A percentile compares a stretch with the other conserved stretches of the same genome.
These are phyloP conservation scores for Avena insularis DNA, from an alignment of 176 grass and related monocot genomes.

Conservation along the genomic window DNA sequence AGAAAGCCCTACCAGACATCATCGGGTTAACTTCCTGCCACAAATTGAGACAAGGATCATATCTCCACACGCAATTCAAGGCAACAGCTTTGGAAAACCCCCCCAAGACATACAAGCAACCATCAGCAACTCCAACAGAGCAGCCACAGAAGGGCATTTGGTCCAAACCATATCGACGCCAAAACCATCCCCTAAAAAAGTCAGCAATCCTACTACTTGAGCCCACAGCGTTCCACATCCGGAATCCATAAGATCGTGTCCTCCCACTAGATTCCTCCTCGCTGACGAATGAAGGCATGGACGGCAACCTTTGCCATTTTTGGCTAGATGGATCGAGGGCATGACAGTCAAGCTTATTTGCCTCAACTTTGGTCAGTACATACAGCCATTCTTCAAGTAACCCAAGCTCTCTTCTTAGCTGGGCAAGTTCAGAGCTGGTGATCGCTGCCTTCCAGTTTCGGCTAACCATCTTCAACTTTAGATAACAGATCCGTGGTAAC, in stretches of 20 bases:
- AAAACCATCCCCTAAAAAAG: conserved; percentile 73
- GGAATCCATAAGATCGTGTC: conserved; percentile 45
- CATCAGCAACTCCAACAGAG: conserved; percentile 60
- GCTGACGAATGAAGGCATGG: conserved; percentile 62
- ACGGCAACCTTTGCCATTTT: conserved; percentile 79
- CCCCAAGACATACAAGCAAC: conserved; percentile 81
- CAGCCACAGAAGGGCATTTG: conserved; percentile 81
- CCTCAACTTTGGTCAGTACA: conserved; percentile 68
- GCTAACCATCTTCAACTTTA: conserved; percentile 74
- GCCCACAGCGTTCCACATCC: conserved; percentile 73
- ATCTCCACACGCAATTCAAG: conserved; percentile 71
- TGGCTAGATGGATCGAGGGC: conserved; percentile 62
- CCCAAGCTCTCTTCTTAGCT: conserved; percentile 67
- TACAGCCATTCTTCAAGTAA: conserved; percentile 90
- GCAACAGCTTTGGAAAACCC: conserved; percentile 76
- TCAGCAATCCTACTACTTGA: conserved; percentile 84
- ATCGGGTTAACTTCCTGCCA: conserved; percentile 82
- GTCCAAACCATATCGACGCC: conserved; percentile 46
- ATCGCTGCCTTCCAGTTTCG: conserved; percentile 69
- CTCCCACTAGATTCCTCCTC: conserved; percentile 61
- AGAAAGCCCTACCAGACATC: conserved; percentile 82
- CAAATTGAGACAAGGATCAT: conserved; percentile 70
- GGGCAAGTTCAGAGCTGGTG: conserved; percentile 57
- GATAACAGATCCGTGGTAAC: conserved; percentile 64
- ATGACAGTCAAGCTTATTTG: conserved; percentile 70